A percentile compares a stretch with the other conserved stretches of the same genome.
These are phyloP conservation scores for Ophiocordyceps robertsii DNA, from an alignment of 2,329 filamentous ascomycete genomes.

Conservation along the genomic window DNA sequence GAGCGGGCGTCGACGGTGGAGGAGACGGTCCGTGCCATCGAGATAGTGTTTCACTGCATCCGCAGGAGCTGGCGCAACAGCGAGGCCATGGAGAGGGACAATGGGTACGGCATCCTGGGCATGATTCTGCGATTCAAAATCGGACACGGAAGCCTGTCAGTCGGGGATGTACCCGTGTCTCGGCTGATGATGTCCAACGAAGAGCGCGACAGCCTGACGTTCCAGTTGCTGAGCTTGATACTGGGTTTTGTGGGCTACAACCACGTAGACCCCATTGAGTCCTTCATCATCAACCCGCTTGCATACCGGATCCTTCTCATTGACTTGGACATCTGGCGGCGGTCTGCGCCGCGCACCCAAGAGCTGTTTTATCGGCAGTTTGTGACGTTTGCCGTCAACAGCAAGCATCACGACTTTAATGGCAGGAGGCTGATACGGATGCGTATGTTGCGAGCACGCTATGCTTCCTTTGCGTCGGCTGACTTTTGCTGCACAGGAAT, in stretches of 20 bases:
- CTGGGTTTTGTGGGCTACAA: conserved; percentile 85
- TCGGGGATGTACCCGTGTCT: conserved; percentile 15
- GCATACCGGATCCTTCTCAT: conserved; percentile 87
- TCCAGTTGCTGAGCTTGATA: conserved; percentile 61
- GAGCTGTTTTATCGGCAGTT: conserved; percentile 91
- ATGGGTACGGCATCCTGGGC: conserved; percentile 80
- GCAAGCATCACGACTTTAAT: conserved; percentile 89
- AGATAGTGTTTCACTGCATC: conserved; percentile 75
- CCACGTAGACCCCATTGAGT: conserved; percentile 64
- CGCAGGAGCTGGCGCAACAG: conserved; percentile 93
- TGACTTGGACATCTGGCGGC: conserved; percentile 87
- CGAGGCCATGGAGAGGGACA: conserved; percentile 93
- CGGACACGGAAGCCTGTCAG: conserved; percentile 30
- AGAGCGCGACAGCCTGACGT: conserved; percentile 40
- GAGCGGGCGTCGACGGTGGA: conserved; percentile 61
- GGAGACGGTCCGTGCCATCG: conserved; percentile 61
- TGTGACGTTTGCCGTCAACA: conserved; percentile 72
- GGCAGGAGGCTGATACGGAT: conserved; percentile 75
- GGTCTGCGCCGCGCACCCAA: conserved; percentile 62
- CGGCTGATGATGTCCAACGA: conserved; percentile 33
- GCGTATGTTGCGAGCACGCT: conserved; percentile 43
- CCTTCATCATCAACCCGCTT: conserved; percentile 89
- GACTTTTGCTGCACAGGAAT: conserved; percentile 45
- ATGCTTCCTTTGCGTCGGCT: conserved; percentile 6
- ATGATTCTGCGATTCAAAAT: conserved; percentile 76